phyloP scores from a whole-genome alignment of 345 rosid genomes.

The Pseudoturritis turrita region DNA sequence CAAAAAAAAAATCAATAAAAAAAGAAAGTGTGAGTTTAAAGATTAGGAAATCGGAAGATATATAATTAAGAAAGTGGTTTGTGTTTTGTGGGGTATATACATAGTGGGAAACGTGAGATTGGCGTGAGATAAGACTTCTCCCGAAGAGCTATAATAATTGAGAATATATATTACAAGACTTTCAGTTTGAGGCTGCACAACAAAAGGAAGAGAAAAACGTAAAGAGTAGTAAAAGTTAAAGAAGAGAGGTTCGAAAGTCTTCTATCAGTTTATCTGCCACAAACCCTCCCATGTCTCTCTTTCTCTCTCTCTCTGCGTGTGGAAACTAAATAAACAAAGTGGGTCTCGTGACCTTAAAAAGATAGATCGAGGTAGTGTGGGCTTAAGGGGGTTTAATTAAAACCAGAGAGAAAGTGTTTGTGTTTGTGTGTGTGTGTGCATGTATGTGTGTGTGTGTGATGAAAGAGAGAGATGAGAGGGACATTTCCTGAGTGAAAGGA shows the following conservation, averaged over 20 bases:
- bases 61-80: constrained; percentile 15
- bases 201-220: constrained; percentile 30
- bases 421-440: constrained; percentile 11
- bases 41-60: constrained; percentile 16
- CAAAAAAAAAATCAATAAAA: neutral
- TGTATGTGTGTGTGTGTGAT: constrained; percentile 20
- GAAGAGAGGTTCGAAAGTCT: constrained; percentile 68
- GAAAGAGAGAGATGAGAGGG: constrained; percentile 42
- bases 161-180: constrained; percentile 51
- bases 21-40: constrained; percentile 8
- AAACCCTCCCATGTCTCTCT: constrained; percentile 45
- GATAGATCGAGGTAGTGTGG: constrained; percentile 27
- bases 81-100: constrained; percentile 17
- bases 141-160: constrained; percentile 37
- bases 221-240: constrained; percentile 54
- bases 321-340: constrained; percentile 46
- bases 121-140: constrained; percentile 47
- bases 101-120: constrained; percentile 35
- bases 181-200: constrained; percentile 73
- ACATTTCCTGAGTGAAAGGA: constrained; percentile 41
- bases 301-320: constrained; percentile 33
- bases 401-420: constrained; percentile 26
- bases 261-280: constrained; percentile 87
- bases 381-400: constrained; percentile 25
- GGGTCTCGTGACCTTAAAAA: constrained; percentile 82